Conservation (phyloP, 1,139 yeast species). For the Pichia cactophila region DNA sequence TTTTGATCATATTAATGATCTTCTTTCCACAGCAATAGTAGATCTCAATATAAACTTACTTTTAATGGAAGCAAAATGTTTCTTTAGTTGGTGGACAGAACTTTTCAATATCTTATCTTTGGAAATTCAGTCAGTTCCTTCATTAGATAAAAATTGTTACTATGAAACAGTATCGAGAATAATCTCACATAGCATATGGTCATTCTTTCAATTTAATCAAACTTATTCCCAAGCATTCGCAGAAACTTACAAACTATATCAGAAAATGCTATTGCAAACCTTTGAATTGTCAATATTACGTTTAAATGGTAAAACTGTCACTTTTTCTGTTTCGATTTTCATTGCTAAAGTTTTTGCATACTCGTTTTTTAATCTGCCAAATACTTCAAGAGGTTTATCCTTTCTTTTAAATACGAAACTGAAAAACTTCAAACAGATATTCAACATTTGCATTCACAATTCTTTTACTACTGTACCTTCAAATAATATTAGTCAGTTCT, state of each 20-base stretch:
- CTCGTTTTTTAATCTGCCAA: conserved; percentile 51
- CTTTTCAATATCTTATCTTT: conserved; percentile 39
- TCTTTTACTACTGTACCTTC: conserved; percentile 1
- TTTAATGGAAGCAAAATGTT: conserved; percentile 14
- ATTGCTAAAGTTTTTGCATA: conserved; percentile 76
- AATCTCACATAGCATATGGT: conserved; percentile 61
- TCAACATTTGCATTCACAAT: conserved; percentile 16
- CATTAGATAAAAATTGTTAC: conserved; percentile 60
- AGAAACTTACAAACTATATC: conserved; percentile 24
- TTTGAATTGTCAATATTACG: conserved; percentile 48
- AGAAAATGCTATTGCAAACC: conserved; percentile 41
- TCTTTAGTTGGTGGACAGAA: conserved; percentile 63
- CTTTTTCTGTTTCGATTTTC: conserved; percentile 61
- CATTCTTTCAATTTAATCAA: conserved; percentile 18
- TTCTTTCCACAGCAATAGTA: conserved; percentile 8
- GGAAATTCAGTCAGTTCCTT: conserved; percentile 31
- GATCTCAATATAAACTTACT: conserved; percentile 12
- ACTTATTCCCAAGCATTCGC: conserved; percentile 5
- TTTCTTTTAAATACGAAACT: conserved; percentile 51
- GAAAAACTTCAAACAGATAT: conserved; percentile 28
- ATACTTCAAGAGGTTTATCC: conserved; percentile 55
- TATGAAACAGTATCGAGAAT: conserved; percentile 68
- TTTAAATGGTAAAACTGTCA: conserved; percentile 46
- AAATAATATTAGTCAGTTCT: conserved; percentile 6
- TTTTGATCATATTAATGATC: conserved; percentile 2